Evolutionary conservation across 495 filamentous ascomycete species (phyloP), one percentile per base, ranked within the genome.

Genomic region (Talaromyces nanjingensis): DNA sequence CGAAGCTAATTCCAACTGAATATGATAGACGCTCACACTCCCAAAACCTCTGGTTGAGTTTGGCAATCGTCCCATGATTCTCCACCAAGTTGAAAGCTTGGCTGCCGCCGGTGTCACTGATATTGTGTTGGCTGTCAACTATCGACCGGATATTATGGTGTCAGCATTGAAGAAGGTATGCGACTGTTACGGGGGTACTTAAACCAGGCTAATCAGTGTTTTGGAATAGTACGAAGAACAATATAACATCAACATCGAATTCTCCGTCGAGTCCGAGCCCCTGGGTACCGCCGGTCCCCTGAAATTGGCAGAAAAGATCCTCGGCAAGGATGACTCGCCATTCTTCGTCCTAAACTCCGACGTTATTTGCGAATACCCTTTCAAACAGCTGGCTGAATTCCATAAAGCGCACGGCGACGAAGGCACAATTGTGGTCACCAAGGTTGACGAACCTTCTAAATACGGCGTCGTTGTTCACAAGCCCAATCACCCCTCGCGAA

Each of bases 301-400:
- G 64, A 98, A 98, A 81, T 86, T 98, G 57, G 94, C 94, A 59
- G 94, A 98, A 81, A 86, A 91, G 71, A 92, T 93, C 68, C 85
- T 98, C 59, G 91, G 84, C 65, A 98, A 98, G 76, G 93, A 97
- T 71, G 88, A 97, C 74, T 77, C 86, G 12, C 94, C 94, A 52
- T 98, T 98, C 82, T 98, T 99, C 77, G 94, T 99, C n/a, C 85
- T 99, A 64, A 98, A 98, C 82, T 96, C 92, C 34, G 94, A 98
- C 73, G 85, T 99, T 69, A 98, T 96, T 75, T 98, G 96, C 85
- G 93, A 99, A 62, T 99, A 93, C 77, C 94, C 94, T 45, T 97
- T 98, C 82, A 81, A 89, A 72, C 80, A 94, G 66, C 89, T 99
- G 20, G 91, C 89, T 60, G 89, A 83, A 0, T 83, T 97, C 85